Percentiles rank a stretch among this genome's conserved stretches.
Conservation (phyloP, 208 protist species). For the Balamuthia mandrillaris region DNA sequence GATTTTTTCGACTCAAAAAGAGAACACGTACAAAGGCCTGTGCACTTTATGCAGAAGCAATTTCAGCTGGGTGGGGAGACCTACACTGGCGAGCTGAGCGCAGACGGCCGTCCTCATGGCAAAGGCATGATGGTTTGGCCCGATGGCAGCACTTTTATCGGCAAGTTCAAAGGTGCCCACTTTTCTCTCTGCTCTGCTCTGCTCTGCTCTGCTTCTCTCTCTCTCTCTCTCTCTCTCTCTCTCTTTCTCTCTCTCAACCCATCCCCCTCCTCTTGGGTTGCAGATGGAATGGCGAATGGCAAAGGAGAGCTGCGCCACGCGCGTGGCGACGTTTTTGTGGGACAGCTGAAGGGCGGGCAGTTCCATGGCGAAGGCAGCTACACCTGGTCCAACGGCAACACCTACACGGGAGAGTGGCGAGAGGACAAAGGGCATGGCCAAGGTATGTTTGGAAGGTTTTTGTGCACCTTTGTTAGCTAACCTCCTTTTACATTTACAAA, state of each 20-base stretch:
- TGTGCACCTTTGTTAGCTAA: no score
- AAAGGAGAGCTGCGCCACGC: not conserved
- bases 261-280: no score
- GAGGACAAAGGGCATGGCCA: not conserved
- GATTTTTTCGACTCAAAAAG: no score
- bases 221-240: not conserved
- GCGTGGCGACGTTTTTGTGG: no score
- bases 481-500: no score
- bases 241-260: not conserved
- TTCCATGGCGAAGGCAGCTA: not conserved
- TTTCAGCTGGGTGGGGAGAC: no score
- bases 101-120: not conserved
- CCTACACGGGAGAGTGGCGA: constrained; percentile 11
- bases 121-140: not conserved
- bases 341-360: no score
- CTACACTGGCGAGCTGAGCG: no score
- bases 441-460: no score
- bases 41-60: no score
- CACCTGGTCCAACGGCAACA: not conserved
- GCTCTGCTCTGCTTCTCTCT: not conserved
- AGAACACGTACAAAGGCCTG: no score
- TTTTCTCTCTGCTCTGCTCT: not conserved
- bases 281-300: not conserved
- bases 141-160: not conserved
- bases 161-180: not conserved